These are phyloP conservation scores for Amylocystis lapponica DNA, from an alignment of 768 basidiomycete genomes.

Conservation along the genomic window DNA sequence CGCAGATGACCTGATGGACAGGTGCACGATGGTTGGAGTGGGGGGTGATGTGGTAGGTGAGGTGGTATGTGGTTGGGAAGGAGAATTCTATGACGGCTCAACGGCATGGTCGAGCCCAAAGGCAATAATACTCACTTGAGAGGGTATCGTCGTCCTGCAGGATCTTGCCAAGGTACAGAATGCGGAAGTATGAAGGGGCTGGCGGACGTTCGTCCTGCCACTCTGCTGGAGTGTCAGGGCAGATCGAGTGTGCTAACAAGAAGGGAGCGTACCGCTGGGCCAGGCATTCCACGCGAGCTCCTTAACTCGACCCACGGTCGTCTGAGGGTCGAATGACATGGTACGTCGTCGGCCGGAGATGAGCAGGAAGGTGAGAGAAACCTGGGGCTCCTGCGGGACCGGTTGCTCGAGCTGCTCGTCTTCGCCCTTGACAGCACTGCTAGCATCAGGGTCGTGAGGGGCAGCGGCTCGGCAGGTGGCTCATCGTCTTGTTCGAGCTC, in stretches of 20 bases:
- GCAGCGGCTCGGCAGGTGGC: slow-evolving; percentile 6
- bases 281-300: slow-evolving; percentile 82
- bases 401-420: slow-evolving; percentile 6
- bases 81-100: slow-evolving; percentile 21
- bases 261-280: slow-evolving; percentile 52
- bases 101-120: too few relatives aligned
- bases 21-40: slow-evolving; percentile 63
- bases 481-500: not conserved
- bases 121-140: slow-evolving; percentile 40
- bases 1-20: slow-evolving; percentile 61
- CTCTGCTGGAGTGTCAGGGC: slow-evolving; percentile 33
- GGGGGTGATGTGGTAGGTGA: slow-evolving; percentile 20
- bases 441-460: not conserved
- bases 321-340: slow-evolving; percentile 72
- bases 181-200: slow-evolving; percentile 68
- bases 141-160: slow-evolving; percentile 82
- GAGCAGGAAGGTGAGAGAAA: slow-evolving; percentile 64
- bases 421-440: slow-evolving; percentile 6
- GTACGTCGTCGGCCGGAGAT: slow-evolving; percentile 62
- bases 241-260: not conserved
- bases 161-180: slow-evolving; percentile 73
- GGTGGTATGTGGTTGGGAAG: slow-evolving; percentile 20
- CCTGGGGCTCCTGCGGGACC: slow-evolving; percentile 58
- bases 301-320: slow-evolving; percentile 71
- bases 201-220: slow-evolving; percentile 79